These are phyloP conservation scores for Talaromyces amestolkiae DNA, from an alignment of 2,329 filamentous ascomycete genomes.

Conservation along the genomic window DNA sequence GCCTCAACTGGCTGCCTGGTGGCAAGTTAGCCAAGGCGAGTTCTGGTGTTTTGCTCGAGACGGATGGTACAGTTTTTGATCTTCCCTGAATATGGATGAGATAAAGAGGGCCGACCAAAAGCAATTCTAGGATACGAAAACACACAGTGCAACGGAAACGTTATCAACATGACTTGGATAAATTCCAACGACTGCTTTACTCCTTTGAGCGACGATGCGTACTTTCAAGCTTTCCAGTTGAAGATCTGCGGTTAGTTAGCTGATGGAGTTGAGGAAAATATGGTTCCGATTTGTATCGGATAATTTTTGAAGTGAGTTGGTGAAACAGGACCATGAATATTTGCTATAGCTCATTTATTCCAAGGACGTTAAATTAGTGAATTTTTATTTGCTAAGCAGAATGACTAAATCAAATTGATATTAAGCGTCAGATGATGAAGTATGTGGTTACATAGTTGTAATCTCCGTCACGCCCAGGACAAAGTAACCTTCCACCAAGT, in stretches of 20 bases:
- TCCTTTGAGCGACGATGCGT: not conserved
- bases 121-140: no score
- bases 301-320: not conserved
- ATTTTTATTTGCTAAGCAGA: no score
- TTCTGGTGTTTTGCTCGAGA: not conserved
- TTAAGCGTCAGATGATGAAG: no score
- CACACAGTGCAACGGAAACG: not conserved
- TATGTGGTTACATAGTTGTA: no score
- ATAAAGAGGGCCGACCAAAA: not conserved
- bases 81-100: not conserved
- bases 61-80: not conserved
- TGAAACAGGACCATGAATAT: no score
- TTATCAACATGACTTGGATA: not conserved
- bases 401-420: no score
- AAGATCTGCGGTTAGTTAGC: not conserved
- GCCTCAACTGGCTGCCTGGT: not conserved
- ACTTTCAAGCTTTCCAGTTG: not conserved
- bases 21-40: not conserved
- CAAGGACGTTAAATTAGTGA: no score
- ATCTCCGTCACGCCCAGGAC: no score
- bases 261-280: not conserved
- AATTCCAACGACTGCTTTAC: slow-evolving; percentile 1
- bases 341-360: no score
- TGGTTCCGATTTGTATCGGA: no score
- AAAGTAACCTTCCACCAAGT: no score